Conservation (phyloP, 441 rosid species). For the Pelargonium fulgidum region DNA sequence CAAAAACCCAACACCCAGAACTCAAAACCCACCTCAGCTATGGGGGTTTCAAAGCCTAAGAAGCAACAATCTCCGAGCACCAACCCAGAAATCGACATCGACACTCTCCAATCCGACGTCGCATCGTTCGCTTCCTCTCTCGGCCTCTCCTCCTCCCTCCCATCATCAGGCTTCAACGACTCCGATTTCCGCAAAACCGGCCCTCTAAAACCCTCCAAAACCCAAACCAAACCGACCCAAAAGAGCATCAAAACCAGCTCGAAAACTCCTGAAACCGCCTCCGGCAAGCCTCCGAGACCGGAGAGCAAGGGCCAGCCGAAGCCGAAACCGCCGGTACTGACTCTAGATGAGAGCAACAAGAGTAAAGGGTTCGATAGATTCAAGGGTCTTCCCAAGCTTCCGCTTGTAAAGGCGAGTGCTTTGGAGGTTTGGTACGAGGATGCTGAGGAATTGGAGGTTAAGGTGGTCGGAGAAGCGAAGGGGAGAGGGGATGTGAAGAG, state of each 20-base stretch:
- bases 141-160: constrained; percentile 50
- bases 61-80: not conserved
- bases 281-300: constrained; percentile 19
- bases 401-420: constrained; percentile 56
- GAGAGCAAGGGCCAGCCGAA: constrained; percentile 25
- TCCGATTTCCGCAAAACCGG: constrained; percentile 59
- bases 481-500: constrained; percentile 31
- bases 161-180: constrained; percentile 69
- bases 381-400: constrained; percentile 58
- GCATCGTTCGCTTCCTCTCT: constrained; percentile 76
- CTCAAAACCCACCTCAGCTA: not conserved
- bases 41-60: constrained; percentile 6
- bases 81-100: constrained; percentile 4
- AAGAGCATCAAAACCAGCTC: not conserved
- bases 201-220: constrained; percentile 18
- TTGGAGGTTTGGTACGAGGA: constrained; percentile 70
- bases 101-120: constrained; percentile 47
- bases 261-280: not conserved
- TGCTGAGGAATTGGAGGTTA: constrained; percentile 61
- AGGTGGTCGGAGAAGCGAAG: constrained; percentile 44
- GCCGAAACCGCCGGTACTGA: constrained; percentile 54
- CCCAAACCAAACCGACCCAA: not conserved
- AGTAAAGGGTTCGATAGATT: constrained; percentile 36
- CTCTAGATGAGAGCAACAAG: constrained; percentile 33
- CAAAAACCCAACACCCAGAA: not conserved